Evolutionary conservation across 2,329 filamentous ascomycete species (phyloP), one percentile per base, ranked within the genome.

Genomic region (Fusarium sp.): DNA sequence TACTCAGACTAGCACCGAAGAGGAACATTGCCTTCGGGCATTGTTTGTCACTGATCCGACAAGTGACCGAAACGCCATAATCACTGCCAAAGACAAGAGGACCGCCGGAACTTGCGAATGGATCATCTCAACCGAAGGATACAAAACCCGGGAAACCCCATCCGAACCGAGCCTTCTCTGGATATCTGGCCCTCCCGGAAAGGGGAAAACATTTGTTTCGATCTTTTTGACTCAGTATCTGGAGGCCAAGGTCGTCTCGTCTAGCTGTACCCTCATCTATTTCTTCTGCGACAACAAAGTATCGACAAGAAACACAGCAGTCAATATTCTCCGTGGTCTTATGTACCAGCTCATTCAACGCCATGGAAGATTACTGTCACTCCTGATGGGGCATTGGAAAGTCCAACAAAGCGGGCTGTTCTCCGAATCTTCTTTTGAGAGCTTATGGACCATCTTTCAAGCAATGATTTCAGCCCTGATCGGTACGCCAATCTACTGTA

Each of bases 221-320:
- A 45, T 73, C 20, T 73, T 63, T 40, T 60, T 73, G 3, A 64
- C 68, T 20, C 61, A 63, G 25, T n/a, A 63, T 9, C 22, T 71
- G 54, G 33, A 36, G 22, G 10, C 9, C 27, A 25, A n/a, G 7
- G 2, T 14, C n/a, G 1, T 47, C 2, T 3, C 25, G 9, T 14
- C 29, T 6, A 18, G n/a, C 36, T 36, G 50, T 1, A 50, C 31
- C 4, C 27, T 64, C 9, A 29, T 73, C 9, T 73, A 62, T 10
- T 73, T 73, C 63, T 71, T 73, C 31, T 73, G 71, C n/a, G 68
- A 73, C 16, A 63, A 71, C 45, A 71, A 69, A 16, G 27, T 47
- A 2, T 29, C 33, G 6, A 47, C 58, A 42, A 59, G 71, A 50
- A 71, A 71, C 35, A 63, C 68, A 5, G 63, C 68, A 2, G 59